Conservation (phyloP, 106 monocot genomes). For the Hemerocallis citrina region DNA sequence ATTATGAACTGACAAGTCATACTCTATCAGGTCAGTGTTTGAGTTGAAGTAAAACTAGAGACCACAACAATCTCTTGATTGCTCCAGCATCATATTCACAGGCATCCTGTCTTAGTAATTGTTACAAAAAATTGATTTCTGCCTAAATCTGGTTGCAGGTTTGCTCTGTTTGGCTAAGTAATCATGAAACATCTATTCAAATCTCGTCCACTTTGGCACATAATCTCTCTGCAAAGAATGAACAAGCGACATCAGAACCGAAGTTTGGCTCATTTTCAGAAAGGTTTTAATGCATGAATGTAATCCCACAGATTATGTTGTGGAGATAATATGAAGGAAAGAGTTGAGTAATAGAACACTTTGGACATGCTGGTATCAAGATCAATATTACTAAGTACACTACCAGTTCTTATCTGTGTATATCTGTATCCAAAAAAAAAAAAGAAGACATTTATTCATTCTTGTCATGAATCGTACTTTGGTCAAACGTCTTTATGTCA, state of each 20-base stretch:
- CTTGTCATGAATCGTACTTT: neutral
- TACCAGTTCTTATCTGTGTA: neutral
- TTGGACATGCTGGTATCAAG: neutral
- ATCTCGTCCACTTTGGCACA: slow-evolving; percentile 5
- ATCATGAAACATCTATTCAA: too few species aligned
- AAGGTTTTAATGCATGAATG: too few species aligned
- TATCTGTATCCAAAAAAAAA: neutral
- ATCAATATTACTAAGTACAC: neutral
- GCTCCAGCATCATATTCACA: neutral
- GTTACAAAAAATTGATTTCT: neutral
- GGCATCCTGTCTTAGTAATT: neutral
- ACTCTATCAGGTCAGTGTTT: too few species aligned
- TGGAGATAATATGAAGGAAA: too few species aligned
- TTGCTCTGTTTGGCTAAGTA: neutral
- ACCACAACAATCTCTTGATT: too few species aligned
- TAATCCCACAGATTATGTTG: too few species aligned
- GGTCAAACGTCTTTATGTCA: neutral
- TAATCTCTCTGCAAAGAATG: slow-evolving; percentile 1
- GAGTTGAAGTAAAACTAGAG: too few species aligned
- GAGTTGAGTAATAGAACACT: too few species aligned
- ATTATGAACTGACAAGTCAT: neutral
- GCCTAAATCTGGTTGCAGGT: neutral
- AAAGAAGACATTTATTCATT: neutral
- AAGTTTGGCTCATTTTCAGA: too few species aligned
- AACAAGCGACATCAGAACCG: too few species aligned